Percentiles rank a stretch among this genome's conserved stretches.
Evolutionary conservation across 2,329 filamentous ascomycete species (phyloP).

Genomic region (Pleochaeta shiraiana): DNA sequence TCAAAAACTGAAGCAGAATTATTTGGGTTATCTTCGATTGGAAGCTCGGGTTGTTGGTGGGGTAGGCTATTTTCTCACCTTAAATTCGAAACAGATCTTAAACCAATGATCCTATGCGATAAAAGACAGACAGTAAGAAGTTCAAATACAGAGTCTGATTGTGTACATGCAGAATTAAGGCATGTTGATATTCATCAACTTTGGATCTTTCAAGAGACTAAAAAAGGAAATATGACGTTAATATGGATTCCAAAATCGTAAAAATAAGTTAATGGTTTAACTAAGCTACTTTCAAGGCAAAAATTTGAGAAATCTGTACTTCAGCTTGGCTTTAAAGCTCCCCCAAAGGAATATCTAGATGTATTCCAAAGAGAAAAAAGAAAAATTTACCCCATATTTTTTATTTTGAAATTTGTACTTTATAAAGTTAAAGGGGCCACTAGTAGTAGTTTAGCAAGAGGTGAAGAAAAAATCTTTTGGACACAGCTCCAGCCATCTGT

Average conservation of each 20-base stretch:
- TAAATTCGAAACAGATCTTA: background rate
- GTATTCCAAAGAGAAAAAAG: no score
- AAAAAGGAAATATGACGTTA: background rate
- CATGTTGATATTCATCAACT: slow-evolving; percentile 1
- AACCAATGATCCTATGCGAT: background rate
- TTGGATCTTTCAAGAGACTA: background rate
- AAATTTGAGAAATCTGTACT: background rate
- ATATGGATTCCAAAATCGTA: background rate
- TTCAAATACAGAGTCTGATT: background rate
- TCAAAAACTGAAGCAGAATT: background rate
- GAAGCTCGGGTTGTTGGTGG: background rate
- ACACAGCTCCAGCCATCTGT: no score
- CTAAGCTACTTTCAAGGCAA: background rate
- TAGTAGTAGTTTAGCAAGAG: no score
- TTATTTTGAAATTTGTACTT: no score
- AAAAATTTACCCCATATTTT: no score
- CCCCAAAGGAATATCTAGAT: no score
- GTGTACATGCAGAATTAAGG: background rate
- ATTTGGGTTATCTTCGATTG: background rate
- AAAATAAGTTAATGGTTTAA: background rate
- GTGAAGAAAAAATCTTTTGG: no score
- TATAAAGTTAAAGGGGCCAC: no score
- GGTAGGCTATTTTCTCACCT: background rate
- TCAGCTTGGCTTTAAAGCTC: background rate
- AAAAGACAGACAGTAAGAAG: background rate